Evolutionary conservation across 1,284 basidiomycete genomes (phyloP).

Genomic region (Apiotrichum brassicae): DNA sequence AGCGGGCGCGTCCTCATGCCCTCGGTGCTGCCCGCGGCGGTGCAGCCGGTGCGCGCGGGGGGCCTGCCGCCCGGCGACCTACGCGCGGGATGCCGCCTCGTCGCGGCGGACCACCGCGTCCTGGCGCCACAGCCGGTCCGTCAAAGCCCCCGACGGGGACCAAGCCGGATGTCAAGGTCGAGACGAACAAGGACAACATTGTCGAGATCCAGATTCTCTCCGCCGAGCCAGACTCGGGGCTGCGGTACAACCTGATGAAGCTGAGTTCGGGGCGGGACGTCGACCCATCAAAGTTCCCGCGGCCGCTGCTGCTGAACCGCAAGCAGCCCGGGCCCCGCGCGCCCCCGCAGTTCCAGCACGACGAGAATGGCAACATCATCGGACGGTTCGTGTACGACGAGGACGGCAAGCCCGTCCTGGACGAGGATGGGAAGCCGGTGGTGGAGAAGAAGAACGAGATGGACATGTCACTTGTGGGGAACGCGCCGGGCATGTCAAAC

Average conservation of each 20-base stretch:
- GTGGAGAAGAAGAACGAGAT: slow-evolving; percentile 30
- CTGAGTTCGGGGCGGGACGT: slow-evolving; percentile 27
- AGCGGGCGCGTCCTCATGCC: slow-evolving; percentile 17
- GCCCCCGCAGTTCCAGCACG: slow-evolving; percentile 26
- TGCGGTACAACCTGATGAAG: slow-evolving; percentile 40
- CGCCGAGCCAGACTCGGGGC: slow-evolving; percentile 10
- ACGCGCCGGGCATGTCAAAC: slow-evolving; percentile 18
- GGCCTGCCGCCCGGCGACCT: not conserved
- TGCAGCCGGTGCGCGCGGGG: not conserved
- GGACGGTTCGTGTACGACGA: slow-evolving; percentile 39
- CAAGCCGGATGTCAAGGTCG: slow-evolving; percentile 13
- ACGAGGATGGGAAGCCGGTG: slow-evolving; percentile 30
- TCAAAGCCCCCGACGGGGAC: not conserved
- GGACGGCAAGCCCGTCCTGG: slow-evolving; percentile 35
- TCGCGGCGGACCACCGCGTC: not conserved
- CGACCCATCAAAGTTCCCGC: slow-evolving; percentile 28
- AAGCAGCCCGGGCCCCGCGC: slow-evolving; percentile 33
- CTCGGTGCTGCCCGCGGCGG: not conserved
- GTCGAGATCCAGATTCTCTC: slow-evolving; percentile 40
- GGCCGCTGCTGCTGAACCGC: slow-evolving; percentile 36
- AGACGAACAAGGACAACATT: slow-evolving; percentile 11
- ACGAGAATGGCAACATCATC: slow-evolving; percentile 33
- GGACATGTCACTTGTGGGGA: slow-evolving; percentile 37
- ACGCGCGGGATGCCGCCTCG: slow-evolving; percentile 2
- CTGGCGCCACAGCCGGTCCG: not conserved